A percentile compares a stretch with the other conserved stretches of the same genome.
phyloP scores from a whole-genome alignment of 2,329 filamentous ascomycete species.

The Ceratocystis destructans region DNA sequence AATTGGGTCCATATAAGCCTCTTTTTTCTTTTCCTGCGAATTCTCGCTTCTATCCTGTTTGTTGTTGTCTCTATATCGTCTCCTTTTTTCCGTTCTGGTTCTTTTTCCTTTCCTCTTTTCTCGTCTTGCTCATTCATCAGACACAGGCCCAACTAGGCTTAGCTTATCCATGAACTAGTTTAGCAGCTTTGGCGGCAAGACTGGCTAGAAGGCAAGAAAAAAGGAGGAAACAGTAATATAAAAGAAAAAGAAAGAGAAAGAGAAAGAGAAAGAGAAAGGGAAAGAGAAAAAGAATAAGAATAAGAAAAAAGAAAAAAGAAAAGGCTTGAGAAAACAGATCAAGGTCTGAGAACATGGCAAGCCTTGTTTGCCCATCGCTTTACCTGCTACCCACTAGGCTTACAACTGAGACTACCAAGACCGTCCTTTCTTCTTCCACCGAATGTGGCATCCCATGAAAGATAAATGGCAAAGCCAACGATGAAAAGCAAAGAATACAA shows the following conservation, averaged over 20 bases:
- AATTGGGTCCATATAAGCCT: no score
- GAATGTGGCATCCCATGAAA: background rate
- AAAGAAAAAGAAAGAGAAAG: background rate
- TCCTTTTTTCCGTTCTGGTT: background rate
- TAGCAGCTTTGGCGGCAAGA: background rate
- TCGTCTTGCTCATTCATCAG: background rate
- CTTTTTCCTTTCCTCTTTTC: background rate
- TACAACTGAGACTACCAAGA: background rate
- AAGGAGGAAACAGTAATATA: background rate
- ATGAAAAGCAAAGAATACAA: no score
- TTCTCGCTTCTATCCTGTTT: background rate
- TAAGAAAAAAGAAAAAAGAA: background rate
- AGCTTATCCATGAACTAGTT: background rate
- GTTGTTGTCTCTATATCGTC: background rate
- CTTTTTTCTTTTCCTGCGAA: no score
- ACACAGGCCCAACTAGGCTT: slow-evolving; percentile 2
- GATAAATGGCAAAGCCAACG: background rate
- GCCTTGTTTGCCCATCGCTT: background rate
- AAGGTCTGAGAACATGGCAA: background rate
- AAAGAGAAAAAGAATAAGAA: no score
- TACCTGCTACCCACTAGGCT: no score
- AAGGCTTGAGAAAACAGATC: background rate
- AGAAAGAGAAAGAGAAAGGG: no score
- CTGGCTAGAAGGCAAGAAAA: background rate
- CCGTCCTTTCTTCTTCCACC: background rate